phyloP scores from a whole-genome alignment of 2,329 filamentous ascomycete genomes.

The Penicillium psychrosexuale region DNA sequence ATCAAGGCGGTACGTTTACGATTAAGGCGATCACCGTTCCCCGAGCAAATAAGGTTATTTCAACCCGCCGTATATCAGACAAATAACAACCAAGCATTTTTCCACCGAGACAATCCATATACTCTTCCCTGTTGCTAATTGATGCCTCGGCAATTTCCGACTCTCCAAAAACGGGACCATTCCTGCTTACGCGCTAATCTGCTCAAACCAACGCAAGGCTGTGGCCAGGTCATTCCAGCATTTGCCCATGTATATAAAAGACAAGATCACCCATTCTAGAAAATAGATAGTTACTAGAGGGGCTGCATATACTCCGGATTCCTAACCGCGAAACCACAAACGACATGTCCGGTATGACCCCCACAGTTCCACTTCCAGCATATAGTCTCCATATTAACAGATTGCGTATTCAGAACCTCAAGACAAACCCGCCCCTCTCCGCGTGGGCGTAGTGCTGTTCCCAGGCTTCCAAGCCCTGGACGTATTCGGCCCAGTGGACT shows the following conservation, averaged over 20 bases:
- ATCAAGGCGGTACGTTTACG: neutral
- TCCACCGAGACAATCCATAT: too few relatives aligned
- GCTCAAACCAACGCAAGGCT: neutral
- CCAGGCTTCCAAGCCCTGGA: conserved; percentile 45
- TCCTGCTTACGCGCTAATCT: neutral
- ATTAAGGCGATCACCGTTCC: neutral
- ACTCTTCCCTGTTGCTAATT: neutral
- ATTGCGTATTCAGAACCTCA: neutral
- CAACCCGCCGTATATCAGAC: neutral
- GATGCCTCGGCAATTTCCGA: neutral
- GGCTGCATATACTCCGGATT: too few relatives aligned
- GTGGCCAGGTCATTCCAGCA: neutral
- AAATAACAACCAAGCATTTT: neutral
- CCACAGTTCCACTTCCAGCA: neutral
- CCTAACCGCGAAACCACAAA: neutral
- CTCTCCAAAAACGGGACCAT: neutral
- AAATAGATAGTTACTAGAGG: too few relatives aligned
- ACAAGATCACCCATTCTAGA: neutral
- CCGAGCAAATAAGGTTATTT: neutral
- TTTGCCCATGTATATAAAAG: neutral
- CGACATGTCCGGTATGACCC: neutral
- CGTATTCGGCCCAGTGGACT: conserved; percentile 48
- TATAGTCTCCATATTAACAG: neutral
- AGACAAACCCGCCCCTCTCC: neutral
- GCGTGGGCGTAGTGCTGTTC: conserved; percentile 31